Evolutionary conservation across 2,329 filamentous ascomycete species (phyloP), one percentile per base, ranked within the genome.

Genomic region (Emmonsiellopsis sp.): DNA sequence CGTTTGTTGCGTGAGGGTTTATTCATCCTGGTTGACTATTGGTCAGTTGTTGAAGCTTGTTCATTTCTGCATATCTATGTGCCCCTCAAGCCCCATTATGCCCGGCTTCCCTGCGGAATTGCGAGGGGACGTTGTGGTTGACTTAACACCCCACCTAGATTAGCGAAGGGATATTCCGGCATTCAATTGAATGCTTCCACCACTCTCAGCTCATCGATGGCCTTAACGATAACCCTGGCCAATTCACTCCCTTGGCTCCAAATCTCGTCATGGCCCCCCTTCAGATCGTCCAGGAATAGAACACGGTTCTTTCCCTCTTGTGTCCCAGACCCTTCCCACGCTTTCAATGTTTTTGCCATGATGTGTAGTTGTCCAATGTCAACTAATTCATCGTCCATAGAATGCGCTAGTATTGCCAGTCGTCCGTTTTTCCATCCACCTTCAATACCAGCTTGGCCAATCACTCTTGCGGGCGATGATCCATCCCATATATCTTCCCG

Each of bases 261-360:
- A 7, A 70, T 63, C 14, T 72, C 69, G 57, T 74, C 66, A 63
- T 75, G 73, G 17, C 58, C 55, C 9, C 70, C 71, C 32, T 61
- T 57, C 33, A 75, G 59, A 53, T 67, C 63, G 2, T 64, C 37
- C 2, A 76, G 67, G 63, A 61, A 47, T 13, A 74, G 64, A 56
- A 74, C 66, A 40, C 36, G 27, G 62, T 59, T 53, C 49, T 63
- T 71, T 70, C 64, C 62, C 69, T 68, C 68, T 67, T 68, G 14
- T 37, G 11, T 65, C 65, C 63, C 65, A 61, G 65, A 65, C 60
- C 76, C 64, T 71, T 78, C 67, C 76, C 76, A 72, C 64, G 71
- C 62, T 68, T 76, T 65, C 72, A 80, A 66, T 66, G 74, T 66
- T 66, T 77, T 57, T 74, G 76, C 61, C 77, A 81, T 74, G 2